Base-by-base conservation (phyloP, 2,329 filamentous ascomycete species). In the Apiospora pterosperma region DNA sequence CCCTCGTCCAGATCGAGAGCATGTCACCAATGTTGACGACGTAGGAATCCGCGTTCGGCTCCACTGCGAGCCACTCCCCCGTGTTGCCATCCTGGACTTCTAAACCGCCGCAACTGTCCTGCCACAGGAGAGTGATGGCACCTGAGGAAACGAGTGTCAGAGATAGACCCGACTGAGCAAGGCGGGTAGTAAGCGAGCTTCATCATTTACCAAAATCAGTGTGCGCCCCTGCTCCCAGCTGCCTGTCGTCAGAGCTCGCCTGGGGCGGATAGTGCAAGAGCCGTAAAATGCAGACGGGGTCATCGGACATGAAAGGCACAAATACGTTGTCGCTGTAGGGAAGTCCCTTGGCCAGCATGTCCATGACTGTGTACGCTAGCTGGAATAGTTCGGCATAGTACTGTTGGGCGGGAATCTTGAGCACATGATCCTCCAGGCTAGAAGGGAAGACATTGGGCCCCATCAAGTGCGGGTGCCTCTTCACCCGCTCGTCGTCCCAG, bases 1-100 rank as follows among this genome's bases (percentile, higher is more conserved):
- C 60, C 59, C 63, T 65, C 25, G 69, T 71, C 70, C 68, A 71
- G 25, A 69, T 36, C 6, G 69, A 65, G 19, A 72, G 59, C 69
- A 72, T 71, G 66, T 72, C 69, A 14, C 69, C 70, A 36, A 71
- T 66, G 60, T 72, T 72, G 36, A 72, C 69, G 6, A 72, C 69
- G 55, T 69, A 70, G 1, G 66, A 65, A 21, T 68, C 67, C 25
- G 67, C 67, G 62, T 69, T 66, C 8, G 68, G 67, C 5, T 66
- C 19, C 7, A 71, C 68, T 11, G 65, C 44, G 3, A 69, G 34
- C 69, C 69, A 71, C n/a, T 55, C 25, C 2, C 62, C 34, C 10
- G 67, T 64, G 6, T 8, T 21, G 11, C 62, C 65, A 62, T 71
- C 58, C 11, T 67, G 59, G 2, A 72, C 69, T 41, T 72, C 69